phyloP scores from a whole-genome alignment of 2,329 filamentous ascomycete genomes.

The Aspergillus costaricaensis region DNA sequence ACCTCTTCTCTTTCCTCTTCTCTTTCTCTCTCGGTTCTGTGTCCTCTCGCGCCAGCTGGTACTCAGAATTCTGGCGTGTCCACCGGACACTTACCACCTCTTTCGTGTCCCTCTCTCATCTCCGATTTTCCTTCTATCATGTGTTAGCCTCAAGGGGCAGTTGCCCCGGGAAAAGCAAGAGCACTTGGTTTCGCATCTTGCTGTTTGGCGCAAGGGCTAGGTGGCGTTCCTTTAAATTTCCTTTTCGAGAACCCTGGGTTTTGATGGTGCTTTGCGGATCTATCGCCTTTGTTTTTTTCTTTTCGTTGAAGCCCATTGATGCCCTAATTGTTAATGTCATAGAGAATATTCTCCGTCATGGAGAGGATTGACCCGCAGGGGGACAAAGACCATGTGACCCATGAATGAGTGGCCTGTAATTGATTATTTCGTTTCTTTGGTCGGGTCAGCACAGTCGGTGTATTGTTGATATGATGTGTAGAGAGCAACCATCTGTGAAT shows the following conservation, averaged over 20 bases:
- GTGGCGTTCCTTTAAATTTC: slow-evolving; percentile 7
- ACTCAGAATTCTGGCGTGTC: background rate
- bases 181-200: slow-evolving; percentile 11
- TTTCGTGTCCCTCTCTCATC: background rate
- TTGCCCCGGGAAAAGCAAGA: slow-evolving; percentile 7
- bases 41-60: background rate
- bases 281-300: slow-evolving; percentile 8
- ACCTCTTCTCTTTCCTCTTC: background rate
- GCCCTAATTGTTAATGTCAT: slow-evolving; percentile 27
- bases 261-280: slow-evolving; percentile 6
- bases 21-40: background rate
- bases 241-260: background rate
- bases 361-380: background rate
- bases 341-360: slow-evolving; percentile 15
- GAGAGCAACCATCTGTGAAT: slow-evolving; percentile 1
- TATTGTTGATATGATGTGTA: slow-evolving; percentile 3
- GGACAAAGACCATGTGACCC: slow-evolving; percentile 2
- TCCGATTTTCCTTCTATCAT: slow-evolving; percentile 9
- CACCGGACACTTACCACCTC: slow-evolving; percentile 9
- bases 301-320: slow-evolving; percentile 11
- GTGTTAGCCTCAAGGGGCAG: slow-evolving; percentile 12
- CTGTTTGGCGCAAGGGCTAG: slow-evolving; percentile 14
- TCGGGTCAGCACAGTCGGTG: slow-evolving; percentile 11
- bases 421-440: slow-evolving; percentile 6
- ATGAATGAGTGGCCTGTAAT: background rate